phyloP scores from a whole-genome alignment of 1,139 yeast genomes.

The Debaryomyces subglobosus region DNA sequence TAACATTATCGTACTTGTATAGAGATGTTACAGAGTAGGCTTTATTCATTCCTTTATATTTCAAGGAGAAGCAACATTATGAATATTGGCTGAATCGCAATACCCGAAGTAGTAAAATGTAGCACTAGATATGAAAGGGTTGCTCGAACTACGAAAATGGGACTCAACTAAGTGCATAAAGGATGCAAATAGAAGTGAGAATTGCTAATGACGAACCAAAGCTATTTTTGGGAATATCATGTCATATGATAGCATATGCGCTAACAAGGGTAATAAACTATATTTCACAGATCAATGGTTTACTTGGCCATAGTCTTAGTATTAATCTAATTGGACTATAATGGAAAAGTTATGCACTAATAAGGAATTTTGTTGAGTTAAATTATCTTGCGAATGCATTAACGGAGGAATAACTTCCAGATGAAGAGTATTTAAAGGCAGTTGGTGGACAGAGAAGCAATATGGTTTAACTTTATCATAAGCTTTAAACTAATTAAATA shows the following conservation, averaged over 20 bases:
- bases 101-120: slow-evolving; percentile 1
- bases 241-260: neutral
- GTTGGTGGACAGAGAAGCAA: neutral
- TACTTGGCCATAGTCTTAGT: neutral
- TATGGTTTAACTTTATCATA: neutral
- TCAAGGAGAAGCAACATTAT: neutral
- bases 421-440: neutral
- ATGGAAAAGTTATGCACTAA: slow-evolving; percentile 1
- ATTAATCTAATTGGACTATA: neutral
- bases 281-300: neutral
- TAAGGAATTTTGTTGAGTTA: slow-evolving; percentile 1
- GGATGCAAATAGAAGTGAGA: neutral
- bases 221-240: too few relatives aligned
- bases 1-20: neutral
- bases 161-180: neutral
- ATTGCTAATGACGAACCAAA: neutral
- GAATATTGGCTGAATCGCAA: neutral
- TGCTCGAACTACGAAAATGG: neutral
- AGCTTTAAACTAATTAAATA: neutral
- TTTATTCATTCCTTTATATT: neutral
- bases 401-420: neutral
- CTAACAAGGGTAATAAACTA: slow-evolving; percentile 2
- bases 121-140: neutral
- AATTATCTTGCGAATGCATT: neutral
- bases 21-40: neutral